Conservation (phyloP, 768 basidiomycete species). For the Serendipita vermifera region DNA sequence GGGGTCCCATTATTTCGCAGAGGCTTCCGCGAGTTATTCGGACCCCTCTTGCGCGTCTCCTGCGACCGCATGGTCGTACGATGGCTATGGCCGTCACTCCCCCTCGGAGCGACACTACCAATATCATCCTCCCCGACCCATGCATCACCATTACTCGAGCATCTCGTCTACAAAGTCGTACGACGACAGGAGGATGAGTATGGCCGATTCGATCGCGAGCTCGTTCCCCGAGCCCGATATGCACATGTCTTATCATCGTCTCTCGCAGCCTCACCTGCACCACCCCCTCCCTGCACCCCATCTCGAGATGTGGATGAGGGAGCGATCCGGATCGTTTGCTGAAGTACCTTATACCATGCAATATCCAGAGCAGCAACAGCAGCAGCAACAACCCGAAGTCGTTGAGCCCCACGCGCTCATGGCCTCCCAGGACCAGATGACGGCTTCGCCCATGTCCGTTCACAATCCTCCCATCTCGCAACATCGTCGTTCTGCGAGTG, state of each 20-base stretch:
- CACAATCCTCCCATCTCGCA: no score
- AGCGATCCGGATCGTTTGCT: neutral
- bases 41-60: neutral
- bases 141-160: constrained; percentile 5
- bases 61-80: constrained; percentile 1
- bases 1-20: neutral
- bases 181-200: neutral
- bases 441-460: no score
- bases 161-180: neutral
- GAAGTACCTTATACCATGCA: neutral
- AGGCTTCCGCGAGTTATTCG: neutral
- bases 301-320: neutral
- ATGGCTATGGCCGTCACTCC: neutral
- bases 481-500: no score
- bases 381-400: neutral
- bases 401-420: neutral
- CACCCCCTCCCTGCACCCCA: neutral
- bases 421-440: no score
- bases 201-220: constrained; percentile 5
- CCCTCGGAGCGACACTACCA: constrained; percentile 1
- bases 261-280: constrained; percentile 3
- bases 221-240: constrained; percentile 4
- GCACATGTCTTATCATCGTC: neutral
- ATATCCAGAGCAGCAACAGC: neutral
- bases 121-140: neutral